Base-by-base conservation (phyloP, 768 basidiomycete genomes). In the Tylopilus plumbeoviolaceoides region DNA sequence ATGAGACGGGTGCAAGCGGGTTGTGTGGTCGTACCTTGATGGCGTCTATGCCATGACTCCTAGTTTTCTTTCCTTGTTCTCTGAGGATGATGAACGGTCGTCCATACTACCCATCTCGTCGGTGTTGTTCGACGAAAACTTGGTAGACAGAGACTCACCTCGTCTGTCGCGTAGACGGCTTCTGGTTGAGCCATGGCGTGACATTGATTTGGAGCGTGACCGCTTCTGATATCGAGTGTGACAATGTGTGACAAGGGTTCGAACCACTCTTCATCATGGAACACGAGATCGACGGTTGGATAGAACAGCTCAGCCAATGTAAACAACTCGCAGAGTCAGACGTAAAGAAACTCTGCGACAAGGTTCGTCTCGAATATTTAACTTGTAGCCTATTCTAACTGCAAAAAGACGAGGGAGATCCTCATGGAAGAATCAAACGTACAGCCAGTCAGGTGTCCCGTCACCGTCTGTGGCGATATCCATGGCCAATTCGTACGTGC, bases 381-480 rank as follows among this genome's bases (percentile, higher is more conserved):
- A 5, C 23, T 23, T 23, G 23, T 23, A 23, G 5, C 23, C 23
- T 23, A 23, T 23, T 3, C 23, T 23, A 2, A 23, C 23, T 23
- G 5, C 23, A 30, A 30, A 99, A 15, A 36, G 97, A 94, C 97
- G 50, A 82, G 95, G 67, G 97, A 98, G 75, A 95, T 99, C 61
- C 72, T 99, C 70, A 95, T 97, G 89, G 95, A 97, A 66, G 97
- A 99, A 77, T 94, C 91, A 30, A 99, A 99, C 70, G 97, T 99
- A 2, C 95, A 98, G 73, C 95, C 95, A 20, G 97, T 99, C 50
- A 80, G 89, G 72, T 98, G 95, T 77, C 97, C 97, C 28, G 97
- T 99, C 60, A 99, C 97, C 45, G 97, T 99, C 54, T 99, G 97
- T 67, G 97, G 97, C 55, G 97, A 99, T 75, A 98, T 99, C 58